phyloP scores from a whole-genome alignment of 2,329 filamentous ascomycete species.

The Stachybotrys elegans region DNA sequence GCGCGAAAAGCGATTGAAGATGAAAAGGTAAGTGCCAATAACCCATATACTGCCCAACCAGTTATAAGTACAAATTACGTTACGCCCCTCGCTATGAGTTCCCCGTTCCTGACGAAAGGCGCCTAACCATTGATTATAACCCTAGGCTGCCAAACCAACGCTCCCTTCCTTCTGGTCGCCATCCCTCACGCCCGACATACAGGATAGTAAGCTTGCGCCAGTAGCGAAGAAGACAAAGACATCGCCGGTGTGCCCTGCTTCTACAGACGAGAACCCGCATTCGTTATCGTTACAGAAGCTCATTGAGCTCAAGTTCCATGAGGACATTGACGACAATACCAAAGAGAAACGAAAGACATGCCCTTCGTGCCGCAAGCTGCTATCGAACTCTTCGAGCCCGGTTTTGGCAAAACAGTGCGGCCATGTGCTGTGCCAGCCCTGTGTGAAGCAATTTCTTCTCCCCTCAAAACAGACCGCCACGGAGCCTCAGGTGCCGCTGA shows the following conservation, averaged over 20 bases:
- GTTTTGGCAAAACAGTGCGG: constrained; percentile 84
- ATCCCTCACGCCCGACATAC: constrained; percentile 62
- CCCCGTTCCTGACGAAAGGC: too few species aligned
- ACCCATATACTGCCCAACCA: too few species aligned
- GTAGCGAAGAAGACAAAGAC: constrained; percentile 59
- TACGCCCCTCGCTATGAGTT: too few species aligned
- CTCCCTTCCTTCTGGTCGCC: constrained; percentile 93
- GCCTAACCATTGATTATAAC: not conserved
- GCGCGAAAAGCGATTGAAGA: constrained; percentile 65
- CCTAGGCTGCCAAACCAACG: constrained; percentile 55
- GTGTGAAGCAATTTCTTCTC: constrained; percentile 77
- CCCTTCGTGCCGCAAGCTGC: constrained; percentile 76
- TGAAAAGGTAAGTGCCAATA: constrained; percentile 58
- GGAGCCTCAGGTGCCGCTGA: constrained; percentile 39
- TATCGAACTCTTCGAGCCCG: constrained; percentile 79
- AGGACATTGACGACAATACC: constrained; percentile 52
- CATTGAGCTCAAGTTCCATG: constrained; percentile 70
- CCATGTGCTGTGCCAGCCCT: constrained; percentile 83
- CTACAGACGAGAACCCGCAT: constrained; percentile 61
- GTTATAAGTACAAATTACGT: too few species aligned
- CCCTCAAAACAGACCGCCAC: constrained; percentile 38
- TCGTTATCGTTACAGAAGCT: constrained; percentile 73
- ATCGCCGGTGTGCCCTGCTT: constrained; percentile 72
- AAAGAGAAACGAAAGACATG: constrained; percentile 52
- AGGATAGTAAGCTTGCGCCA: constrained; percentile 44